Base-by-base conservation (phyloP, 2,329 filamentous ascomycete genomes). In the Phoma herbarum region DNA sequence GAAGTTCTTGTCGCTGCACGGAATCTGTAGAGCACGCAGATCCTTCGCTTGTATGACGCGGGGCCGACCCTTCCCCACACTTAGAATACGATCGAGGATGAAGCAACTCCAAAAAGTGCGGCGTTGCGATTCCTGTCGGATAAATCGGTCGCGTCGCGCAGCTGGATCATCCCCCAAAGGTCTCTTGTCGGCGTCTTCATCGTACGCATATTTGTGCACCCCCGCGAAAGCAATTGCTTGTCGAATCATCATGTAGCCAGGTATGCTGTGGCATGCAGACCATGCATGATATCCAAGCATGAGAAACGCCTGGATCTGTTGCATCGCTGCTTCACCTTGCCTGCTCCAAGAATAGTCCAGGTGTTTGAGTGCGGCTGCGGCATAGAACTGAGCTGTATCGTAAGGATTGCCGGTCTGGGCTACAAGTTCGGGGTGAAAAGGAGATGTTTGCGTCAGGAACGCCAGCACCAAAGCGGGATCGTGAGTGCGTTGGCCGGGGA, bases 61-160 rank as follows among this genome's bases (percentile, higher is more conserved):
- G 1, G 85, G 82, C 22, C 88, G 81, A 51, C 86, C 83, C 61
- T 85, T 85, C 20, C 88, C 88, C 65, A 85, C 88, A 33, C 87
- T 85, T 23, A 91, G 78, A 74, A 91, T 85, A 3, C 88, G 85
- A 71, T 92, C 90, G 65, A 92, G 80, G 50, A 91, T 87, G 58
- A 90, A 87, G 68, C 89, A 91, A 65, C 89, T 90, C 80, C 89
- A 92, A 80, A 91, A 90, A 0, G 89, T 91, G 7, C 90, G 84
- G 25, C 90, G 82, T 59, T 83, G 81, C 12, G 88, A 84, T 72
- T 92, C 90, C 57, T 85, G 86, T 33, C 84, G 79, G 22, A 89
- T 84, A 45, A 85, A 83, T 16, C 79, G 74, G 54, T 83, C 74
- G 3, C 74, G 63, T 44, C 71, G 68, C 1, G 62, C 65, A 9